Percentiles rank a stretch among this genome's conserved stretches.
These are phyloP conservation scores for Melastoma malabathricum DNA, from an alignment of 345 rosid genomes.

Conservation along the genomic window DNA sequence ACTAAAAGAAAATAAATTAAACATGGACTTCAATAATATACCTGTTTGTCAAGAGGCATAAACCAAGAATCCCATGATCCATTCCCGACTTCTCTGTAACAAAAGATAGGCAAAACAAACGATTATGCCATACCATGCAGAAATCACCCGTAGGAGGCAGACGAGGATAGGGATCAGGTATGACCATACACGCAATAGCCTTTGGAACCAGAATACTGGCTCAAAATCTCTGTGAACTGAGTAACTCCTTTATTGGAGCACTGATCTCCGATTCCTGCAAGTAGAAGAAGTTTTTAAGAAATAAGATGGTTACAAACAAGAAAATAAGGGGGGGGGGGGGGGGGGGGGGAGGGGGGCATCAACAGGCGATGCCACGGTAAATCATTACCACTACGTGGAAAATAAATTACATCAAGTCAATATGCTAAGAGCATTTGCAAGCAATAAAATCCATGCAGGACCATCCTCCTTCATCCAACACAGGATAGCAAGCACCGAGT, in stretches of 20 bases:
- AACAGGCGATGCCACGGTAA: too few species aligned
- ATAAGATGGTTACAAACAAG: too few species aligned
- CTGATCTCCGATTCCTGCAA: conserved; percentile 69
- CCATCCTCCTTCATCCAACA: too few species aligned
- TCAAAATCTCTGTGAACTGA: conserved; percentile 55
- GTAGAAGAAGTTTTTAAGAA: too few species aligned
- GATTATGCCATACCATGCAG: neutral
- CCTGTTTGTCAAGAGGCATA: conserved; percentile 71
- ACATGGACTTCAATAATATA: conserved; percentile 1
- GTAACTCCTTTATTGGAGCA: conserved; percentile 44
- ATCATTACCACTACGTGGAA: too few species aligned
- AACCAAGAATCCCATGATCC: conserved; percentile 87
- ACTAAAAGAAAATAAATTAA: too few species aligned
- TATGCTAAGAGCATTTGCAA: too few species aligned
- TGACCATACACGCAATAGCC: conserved; percentile 65
- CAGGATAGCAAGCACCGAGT: too few species aligned
- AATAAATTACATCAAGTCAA: too few species aligned
- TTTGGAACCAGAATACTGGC: conserved; percentile 46
- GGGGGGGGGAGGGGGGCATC: too few species aligned
- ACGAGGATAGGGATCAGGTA: neutral
- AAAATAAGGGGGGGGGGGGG: too few species aligned
- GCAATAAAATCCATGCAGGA: too few species aligned
- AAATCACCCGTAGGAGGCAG: neutral
- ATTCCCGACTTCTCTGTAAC: conserved; percentile 70
- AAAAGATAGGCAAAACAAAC: conserved; percentile 5